Percentiles rank a stretch among this genome's conserved stretches.
Conservation (phyloP, 495 filamentous ascomycete genomes). For the Xanthoparmelia taractica region DNA sequence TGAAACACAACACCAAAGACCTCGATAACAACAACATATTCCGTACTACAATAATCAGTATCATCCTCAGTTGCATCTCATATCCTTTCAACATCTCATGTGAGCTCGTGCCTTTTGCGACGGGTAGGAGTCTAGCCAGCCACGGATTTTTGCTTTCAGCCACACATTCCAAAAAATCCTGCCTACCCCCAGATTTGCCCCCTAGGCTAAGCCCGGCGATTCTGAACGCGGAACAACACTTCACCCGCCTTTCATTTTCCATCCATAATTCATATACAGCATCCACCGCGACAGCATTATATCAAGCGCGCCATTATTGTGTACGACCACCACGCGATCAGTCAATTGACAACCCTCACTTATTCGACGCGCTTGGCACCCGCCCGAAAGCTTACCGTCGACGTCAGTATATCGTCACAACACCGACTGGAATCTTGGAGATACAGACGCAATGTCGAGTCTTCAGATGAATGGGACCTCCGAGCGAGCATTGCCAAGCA, state of each 20-base stretch:
- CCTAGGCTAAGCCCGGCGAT: not conserved
- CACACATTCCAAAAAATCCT: constrained; percentile 9
- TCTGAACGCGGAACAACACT: constrained; percentile 13
- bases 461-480: constrained; percentile 45
- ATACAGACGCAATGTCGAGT: constrained; percentile 27
- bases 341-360: not conserved
- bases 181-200: constrained; percentile 1
- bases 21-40: not conserved
- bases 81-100: not conserved
- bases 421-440: not conserved
- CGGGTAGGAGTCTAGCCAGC: not conserved
- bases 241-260: constrained; percentile 6
- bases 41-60: not conserved
- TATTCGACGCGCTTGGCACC: constrained; percentile 15
- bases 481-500: constrained; percentile 56
- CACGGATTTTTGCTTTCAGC: constrained; percentile 8
- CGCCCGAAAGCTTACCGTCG: constrained; percentile 14
- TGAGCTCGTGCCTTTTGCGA: not conserved
- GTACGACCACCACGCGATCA: constrained; percentile 2
- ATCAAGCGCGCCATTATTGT: constrained; percentile 7
- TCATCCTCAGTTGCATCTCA: not conserved
- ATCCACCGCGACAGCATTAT: constrained; percentile 12
- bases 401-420: constrained; percentile 12
- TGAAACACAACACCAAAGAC: not conserved
- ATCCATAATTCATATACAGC: constrained; percentile 7